Evolutionary conservation across 352 stramenopile genomes (phyloP).

Genomic region (Pythium vanterpoolii): DNA sequence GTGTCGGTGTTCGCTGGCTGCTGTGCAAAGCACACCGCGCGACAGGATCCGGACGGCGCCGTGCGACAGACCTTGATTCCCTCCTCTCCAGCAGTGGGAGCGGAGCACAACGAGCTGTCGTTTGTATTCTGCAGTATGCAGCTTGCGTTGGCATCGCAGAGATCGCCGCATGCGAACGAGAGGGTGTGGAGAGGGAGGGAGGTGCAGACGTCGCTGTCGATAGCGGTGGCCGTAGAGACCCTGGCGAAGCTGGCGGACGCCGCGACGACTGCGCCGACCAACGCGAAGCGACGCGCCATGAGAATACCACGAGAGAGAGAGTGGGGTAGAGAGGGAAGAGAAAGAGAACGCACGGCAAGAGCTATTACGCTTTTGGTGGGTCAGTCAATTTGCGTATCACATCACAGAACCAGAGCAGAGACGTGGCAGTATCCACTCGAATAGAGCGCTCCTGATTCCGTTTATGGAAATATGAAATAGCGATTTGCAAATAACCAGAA

Average conservation of each 20-base stretch:
- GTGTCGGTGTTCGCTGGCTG: not conserved
- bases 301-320: not conserved
- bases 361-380: no score
- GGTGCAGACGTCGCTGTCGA: not conserved
- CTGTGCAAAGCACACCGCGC: conserved; percentile 7
- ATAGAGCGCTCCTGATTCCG: not conserved
- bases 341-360: not conserved
- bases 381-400: not conserved
- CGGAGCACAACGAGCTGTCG: not conserved
- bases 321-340: not conserved
- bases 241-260: not conserved
- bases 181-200: conserved; percentile 4
- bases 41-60: not conserved
- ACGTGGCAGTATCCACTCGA: not conserved
- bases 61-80: not conserved
- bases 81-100: not conserved
- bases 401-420: not conserved
- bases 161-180: conserved; percentile 6
- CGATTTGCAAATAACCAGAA: not conserved
- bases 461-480: not conserved
- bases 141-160: not conserved
- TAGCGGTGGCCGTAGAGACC: not conserved
- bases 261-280: not conserved
- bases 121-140: conserved; percentile 1
- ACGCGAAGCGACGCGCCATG: not conserved